phyloP scores from a whole-genome alignment of 163 green algal genomes.

The Coccomyxa subellipsoidea region DNA sequence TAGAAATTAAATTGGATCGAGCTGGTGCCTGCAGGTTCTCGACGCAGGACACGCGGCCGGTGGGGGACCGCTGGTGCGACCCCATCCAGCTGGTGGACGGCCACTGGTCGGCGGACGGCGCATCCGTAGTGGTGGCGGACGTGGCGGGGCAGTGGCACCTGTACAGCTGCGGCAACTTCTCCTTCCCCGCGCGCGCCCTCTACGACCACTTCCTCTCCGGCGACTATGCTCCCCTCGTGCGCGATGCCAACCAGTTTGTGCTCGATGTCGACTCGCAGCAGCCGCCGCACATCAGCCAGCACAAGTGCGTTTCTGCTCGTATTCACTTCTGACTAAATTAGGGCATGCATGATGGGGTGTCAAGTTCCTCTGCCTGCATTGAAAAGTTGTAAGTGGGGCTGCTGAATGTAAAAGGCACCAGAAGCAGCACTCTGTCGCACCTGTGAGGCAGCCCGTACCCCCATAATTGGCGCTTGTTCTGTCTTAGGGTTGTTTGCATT shows the following conservation, averaged over 20 bases:
- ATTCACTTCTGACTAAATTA: too few species aligned
- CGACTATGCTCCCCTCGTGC: slow-evolving; percentile 38
- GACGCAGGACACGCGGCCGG: slow-evolving; percentile 50
- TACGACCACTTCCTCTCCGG: slow-evolving; percentile 63
- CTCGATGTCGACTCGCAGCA: slow-evolving; percentile 37
- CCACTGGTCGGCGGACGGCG: slow-evolving; percentile 50
- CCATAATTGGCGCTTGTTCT: too few species aligned
- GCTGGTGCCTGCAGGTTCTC: slow-evolving; percentile 57
- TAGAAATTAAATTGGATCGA: too few species aligned
- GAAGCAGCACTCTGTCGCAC: too few species aligned
- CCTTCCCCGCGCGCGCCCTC: slow-evolving; percentile 18
- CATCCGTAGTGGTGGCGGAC: slow-evolving; percentile 41
- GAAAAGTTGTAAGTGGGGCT: background rate
- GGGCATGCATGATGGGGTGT: too few species aligned
- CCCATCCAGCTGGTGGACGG: slow-evolving; percentile 65
- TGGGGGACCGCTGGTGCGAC: slow-evolving; percentile 55
- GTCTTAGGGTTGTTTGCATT: too few species aligned
- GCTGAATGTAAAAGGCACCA: background rate
- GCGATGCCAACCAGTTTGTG: slow-evolving; percentile 33
- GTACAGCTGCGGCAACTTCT: slow-evolving; percentile 18
- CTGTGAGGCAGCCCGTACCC: too few species aligned
- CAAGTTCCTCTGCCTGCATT: background rate
- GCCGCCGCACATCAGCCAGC: slow-evolving; percentile 24
- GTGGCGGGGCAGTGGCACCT: slow-evolving; percentile 55
- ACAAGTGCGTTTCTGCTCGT: background rate